Evolutionary conservation across 257 asterid species (phyloP), one percentile per base, ranked within the genome.

Genomic region (Petunia secreta): DNA sequence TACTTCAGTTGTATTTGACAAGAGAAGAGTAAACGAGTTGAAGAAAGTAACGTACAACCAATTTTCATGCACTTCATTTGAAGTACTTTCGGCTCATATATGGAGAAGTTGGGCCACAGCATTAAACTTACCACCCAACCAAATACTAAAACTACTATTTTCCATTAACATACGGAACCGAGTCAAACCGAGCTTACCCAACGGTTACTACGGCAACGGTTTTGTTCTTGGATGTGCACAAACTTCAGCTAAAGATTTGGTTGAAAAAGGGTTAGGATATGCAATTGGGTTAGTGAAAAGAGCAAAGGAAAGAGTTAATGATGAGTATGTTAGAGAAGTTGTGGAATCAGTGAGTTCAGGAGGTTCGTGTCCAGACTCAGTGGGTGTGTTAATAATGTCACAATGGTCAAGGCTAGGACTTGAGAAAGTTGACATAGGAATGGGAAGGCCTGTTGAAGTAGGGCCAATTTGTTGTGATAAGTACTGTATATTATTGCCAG

Each of bases 351-450:
- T 92, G 92, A 90, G 94, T 82, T 62, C 79, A 34, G 59, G 6
- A 4, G 77, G 79, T 36, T 83, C 86, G 4, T 63, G 79, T 59
- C 92, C 91, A 3, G 91, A 90, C 92, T 75, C 91, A n/a, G 94
- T 88, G 0, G 96, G 97, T 5, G 90, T 88, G 77, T 66, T 92
- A 86, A 88, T 92, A 11, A 34, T 92, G 91, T 83, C 96, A 0
- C 94, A 92, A 10, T 92, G 94, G 97, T 89, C 97, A 79, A 89
- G 89, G 82, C 79, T 92, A 34, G 97, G 97, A 62, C 82, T 92
- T 14, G 85, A 91, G 9, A 63, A 59, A 57, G 85, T 92, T 82
- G 94, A 92, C 85, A 89, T 92, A 64, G 97, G 97, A 0, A 81
- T 90, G 84, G 97, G 96, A 0, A 82, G 68, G 64, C 94, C 94